Base-by-base conservation (phyloP, 768 basidiomycete genomes). In the Suillus fuscotomentosus region DNA sequence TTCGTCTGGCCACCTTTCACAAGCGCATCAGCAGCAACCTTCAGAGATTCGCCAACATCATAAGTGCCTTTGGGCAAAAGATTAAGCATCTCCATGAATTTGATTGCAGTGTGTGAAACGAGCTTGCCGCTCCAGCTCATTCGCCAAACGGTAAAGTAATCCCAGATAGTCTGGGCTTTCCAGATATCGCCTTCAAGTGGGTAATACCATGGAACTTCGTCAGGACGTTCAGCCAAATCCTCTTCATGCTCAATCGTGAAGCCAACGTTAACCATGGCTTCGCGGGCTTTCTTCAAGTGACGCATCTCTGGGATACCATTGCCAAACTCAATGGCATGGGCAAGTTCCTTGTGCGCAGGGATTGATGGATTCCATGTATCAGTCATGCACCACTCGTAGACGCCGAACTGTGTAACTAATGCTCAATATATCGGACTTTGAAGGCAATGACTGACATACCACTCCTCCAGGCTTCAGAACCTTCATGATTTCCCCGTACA, bases 301-400 rank as follows among this genome's bases (percentile, higher is more conserved):
- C 95, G 88, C 95, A 97, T 95, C 78, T 96, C 92, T 42, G 95
- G 92, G 70, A 97, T 96, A 67, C 95, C 95, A 75, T 94, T 93
- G 50, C 95, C 95, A 61, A 95, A 78, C 77, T 95, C 94, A 70
- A 97, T 92, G 67, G 86, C 86, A 80, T 96, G 94, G 22, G 92
- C 91, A 67, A 97, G 86, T 54, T 83, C 83, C 78, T 93, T 94
- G 83, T 97, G 95, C 63, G 83, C 77, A 43, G 94, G 90, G 75
- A 84, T 90, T 55, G 89, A 83, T 56, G 90, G 85, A 79, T 96
- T 90, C 91, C 94, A 94, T 14, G 76, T 75, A 77, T 96, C 94
- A 39, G 95, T 96, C 95, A 97, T 97, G 78, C 87, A 88, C 95
- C 95, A 97, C 76, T 97, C 95, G 79, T 97, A 97, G 47, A 97